Evolutionary conservation across 2,329 filamentous ascomycete genomes (phyloP).

Genomic region (Tetracladium maxilliforme): DNA sequence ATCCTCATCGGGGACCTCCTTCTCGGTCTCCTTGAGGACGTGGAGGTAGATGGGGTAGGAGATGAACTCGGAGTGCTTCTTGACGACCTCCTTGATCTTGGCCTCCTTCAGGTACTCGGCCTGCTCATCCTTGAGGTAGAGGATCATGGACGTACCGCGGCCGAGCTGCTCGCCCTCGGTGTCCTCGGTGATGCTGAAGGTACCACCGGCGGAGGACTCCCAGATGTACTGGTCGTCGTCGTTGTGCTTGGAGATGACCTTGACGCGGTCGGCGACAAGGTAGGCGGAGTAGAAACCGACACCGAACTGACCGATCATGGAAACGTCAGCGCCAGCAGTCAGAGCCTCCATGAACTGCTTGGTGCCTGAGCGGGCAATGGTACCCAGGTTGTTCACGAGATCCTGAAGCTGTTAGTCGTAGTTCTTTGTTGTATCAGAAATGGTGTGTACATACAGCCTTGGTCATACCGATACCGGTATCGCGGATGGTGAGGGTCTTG

Average conservation of each 20-base stretch:
- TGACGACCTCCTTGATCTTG: conserved; percentile 99
- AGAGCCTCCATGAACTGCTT: conserved; percentile 99
- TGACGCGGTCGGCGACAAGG: conserved; percentile 94
- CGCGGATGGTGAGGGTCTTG: conserved; percentile 94
- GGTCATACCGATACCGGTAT: conserved; percentile 99
- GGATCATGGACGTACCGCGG: conserved; percentile 94
- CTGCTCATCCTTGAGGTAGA: conserved; percentile 99
- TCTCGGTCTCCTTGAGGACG: conserved; percentile 98
- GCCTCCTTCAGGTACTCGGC: conserved; percentile 94
- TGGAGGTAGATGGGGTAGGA: conserved; percentile 99
- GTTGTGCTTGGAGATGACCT: conserved; percentile 96
- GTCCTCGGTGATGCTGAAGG: conserved; percentile 85
- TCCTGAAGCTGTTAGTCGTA: conserved; percentile 45
- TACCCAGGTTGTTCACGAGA: conserved; percentile 99
- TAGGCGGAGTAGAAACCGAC: conserved; percentile 99
- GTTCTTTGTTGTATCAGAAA: conserved; percentile 2
- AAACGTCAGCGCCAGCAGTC: conserved; percentile 95
- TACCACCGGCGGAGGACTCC: conserved; percentile 95
- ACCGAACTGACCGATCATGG: conserved; percentile 99
- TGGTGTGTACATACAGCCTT: conserved; percentile 69
- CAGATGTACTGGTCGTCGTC: conserved; percentile 99
- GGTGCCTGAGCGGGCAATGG: conserved; percentile 95
- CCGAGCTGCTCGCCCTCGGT: conserved; percentile 82
- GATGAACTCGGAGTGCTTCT: conserved; percentile 99
- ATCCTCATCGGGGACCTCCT: conserved; percentile 93